Percentiles rank a stretch among this genome's conserved stretches.
Evolutionary conservation across 176 grass and related monocot species (phyloP).

Genomic region (Triticum turgidum): DNA sequence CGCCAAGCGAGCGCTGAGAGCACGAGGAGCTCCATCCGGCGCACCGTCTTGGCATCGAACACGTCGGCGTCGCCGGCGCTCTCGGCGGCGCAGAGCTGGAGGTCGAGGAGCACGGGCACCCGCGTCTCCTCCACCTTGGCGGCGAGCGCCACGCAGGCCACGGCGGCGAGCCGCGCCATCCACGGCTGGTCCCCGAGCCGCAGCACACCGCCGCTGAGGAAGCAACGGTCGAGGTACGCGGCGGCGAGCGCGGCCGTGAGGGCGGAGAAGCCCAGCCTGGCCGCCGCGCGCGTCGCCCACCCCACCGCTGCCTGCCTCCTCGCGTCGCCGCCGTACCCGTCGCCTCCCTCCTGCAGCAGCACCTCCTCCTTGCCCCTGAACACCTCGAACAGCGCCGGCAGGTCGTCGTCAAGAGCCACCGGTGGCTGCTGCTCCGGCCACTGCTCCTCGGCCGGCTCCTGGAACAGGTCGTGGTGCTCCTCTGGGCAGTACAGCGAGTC

Average conservation of each 20-base stretch:
- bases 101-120: slow-evolving; percentile 64
- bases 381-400: slow-evolving; percentile 36
- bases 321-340: slow-evolving; percentile 35
- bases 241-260: slow-evolving; percentile 62
- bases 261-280: slow-evolving; percentile 56
- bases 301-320: slow-evolving; percentile 47
- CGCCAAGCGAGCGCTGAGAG: slow-evolving; percentile 67
- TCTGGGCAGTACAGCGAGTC: slow-evolving; percentile 70
- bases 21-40: slow-evolving; percentile 85
- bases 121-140: slow-evolving; percentile 88
- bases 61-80: slow-evolving; percentile 16
- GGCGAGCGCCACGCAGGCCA: slow-evolving; percentile 67
- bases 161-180: slow-evolving; percentile 71
- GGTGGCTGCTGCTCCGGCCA: background rate
- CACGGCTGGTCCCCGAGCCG: slow-evolving; percentile 56
- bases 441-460: slow-evolving; percentile 13
- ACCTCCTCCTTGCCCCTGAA: slow-evolving; percentile 39
- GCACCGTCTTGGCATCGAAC: slow-evolving; percentile 72
- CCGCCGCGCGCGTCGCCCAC: slow-evolving; percentile 46
- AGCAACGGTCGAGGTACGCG: slow-evolving; percentile 80
- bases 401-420: slow-evolving; percentile 33
- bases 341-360: background rate
- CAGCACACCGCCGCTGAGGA: slow-evolving; percentile 46
- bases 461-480: slow-evolving; percentile 62
- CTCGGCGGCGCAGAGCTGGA: slow-evolving; percentile 49